Percentiles rank a stretch among this genome's conserved stretches.
Conservation (phyloP, 2,329 filamentous ascomycete genomes). For the Xylaria arbuscula region DNA sequence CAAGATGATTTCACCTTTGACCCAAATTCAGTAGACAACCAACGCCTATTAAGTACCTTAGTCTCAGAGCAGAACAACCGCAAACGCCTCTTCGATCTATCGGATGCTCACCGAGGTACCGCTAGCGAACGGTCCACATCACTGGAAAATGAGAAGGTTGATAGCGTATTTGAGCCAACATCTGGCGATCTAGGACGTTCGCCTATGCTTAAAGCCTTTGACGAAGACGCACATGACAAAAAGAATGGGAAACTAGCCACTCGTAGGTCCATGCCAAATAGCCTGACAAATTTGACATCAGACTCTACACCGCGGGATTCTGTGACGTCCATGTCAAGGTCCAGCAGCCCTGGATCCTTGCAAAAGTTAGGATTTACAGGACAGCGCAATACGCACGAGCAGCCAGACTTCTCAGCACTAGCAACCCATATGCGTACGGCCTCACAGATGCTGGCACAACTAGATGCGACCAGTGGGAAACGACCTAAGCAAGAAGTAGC, state of each 20-base stretch:
- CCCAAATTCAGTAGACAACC: conserved; percentile 77
- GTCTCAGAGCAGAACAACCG: conserved; percentile 66
- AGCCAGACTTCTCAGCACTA: conserved; percentile 83
- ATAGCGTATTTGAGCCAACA: conserved; percentile 86
- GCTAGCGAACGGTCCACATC: conserved; percentile 57
- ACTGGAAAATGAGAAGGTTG: conserved; percentile 56
- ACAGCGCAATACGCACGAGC: conserved; percentile 68
- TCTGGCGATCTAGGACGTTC: conserved; percentile 82
- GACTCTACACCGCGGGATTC: conserved; percentile 77
- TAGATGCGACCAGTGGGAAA: conserved; percentile 83
- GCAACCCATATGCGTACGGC: conserved; percentile 90
- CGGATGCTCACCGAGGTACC: conserved; percentile 71
- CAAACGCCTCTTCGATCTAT: conserved; percentile 74
- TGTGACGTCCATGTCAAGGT: conserved; percentile 73
- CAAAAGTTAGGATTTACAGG: conserved; percentile 70
- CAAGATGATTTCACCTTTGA: conserved; percentile 87
- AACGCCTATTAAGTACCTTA: conserved; percentile 70
- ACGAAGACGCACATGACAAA: conserved; percentile 55
- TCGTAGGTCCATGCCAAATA: conserved; percentile 45
- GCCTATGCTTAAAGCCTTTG: conserved; percentile 70
- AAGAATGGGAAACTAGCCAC: conserved; percentile 46
- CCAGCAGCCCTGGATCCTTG: conserved; percentile 71
- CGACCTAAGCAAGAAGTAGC: conserved; percentile 83
- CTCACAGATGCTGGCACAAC: conserved; percentile 86
- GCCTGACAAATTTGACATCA: conserved; percentile 53